Conservation (phyloP, 495 filamentous ascomycete species). For the Pseudevernia furfuracea region DNA sequence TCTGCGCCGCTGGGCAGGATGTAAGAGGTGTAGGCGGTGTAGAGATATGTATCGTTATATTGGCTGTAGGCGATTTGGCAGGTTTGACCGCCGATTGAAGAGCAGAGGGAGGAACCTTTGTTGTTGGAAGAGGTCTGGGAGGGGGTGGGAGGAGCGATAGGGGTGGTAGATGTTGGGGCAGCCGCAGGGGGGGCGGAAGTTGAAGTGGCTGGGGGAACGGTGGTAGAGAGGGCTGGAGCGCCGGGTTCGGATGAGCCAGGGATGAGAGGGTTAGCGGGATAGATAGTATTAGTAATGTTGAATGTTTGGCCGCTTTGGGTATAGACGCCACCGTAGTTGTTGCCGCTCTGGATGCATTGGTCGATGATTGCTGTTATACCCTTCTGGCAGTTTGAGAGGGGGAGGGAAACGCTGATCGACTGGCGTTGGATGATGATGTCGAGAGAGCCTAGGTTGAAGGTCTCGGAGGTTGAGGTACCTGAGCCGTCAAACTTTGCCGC, state of each 20-base stretch:
- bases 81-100: not conserved
- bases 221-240: not conserved
- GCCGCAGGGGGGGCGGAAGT: not conserved
- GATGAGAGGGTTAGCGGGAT: slow-evolving; percentile 1
- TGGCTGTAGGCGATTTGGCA: not conserved
- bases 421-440: too few relatives aligned
- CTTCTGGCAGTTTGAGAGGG: too few relatives aligned
- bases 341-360: too few relatives aligned
- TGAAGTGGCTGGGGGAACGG: not conserved
- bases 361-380: too few relatives aligned
- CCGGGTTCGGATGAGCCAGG: not conserved
- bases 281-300: slow-evolving; percentile 1
- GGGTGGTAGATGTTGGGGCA: not conserved
- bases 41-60: not conserved
- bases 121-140: not conserved
- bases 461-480: too few relatives aligned
- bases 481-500: too few relatives aligned
- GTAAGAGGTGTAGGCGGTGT: slow-evolving; percentile 2
- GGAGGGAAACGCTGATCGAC: too few relatives aligned
- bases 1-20: not conserved
- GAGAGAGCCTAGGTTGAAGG: too few relatives aligned
- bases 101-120: not conserved
- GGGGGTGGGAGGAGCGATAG: not conserved
- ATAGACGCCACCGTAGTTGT: slow-evolving; percentile 5
- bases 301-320: slow-evolving; percentile 1